Evolutionary conservation across 2,329 filamentous ascomycete species (phyloP).

Genomic region (Escovopsis weberi): DNA sequence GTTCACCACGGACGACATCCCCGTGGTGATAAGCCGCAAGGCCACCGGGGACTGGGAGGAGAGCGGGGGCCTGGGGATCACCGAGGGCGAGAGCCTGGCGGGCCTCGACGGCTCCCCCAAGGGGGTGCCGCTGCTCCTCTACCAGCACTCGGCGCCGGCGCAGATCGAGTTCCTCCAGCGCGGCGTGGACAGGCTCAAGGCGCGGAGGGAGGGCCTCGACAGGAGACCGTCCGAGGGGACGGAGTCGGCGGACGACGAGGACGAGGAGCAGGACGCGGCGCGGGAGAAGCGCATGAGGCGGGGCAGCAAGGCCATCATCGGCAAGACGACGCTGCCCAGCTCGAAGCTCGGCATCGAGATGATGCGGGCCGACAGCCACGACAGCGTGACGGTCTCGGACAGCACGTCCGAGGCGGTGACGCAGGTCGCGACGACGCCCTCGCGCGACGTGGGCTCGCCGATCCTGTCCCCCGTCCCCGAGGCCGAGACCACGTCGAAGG

Average conservation of each 20-base stretch:
- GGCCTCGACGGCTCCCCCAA: slow-evolving; percentile 22
- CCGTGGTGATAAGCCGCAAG: slow-evolving; percentile 61
- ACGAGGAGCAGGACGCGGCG: slow-evolving; percentile 62
- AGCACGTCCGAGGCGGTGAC: slow-evolving; percentile 34
- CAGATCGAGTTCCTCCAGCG: slow-evolving; percentile 42
- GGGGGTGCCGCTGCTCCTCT: slow-evolving; percentile 38
- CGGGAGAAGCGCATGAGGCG: slow-evolving; percentile 33
- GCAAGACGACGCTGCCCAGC: slow-evolving; percentile 48
- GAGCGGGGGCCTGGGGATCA: slow-evolving; percentile 62
- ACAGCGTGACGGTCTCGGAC: slow-evolving; percentile 51
- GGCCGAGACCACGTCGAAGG: slow-evolving; percentile 2
- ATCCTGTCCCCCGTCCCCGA: slow-evolving; percentile 11
- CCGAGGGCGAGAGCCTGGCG: slow-evolving; percentile 38
- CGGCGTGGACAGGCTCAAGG: slow-evolving; percentile 58
- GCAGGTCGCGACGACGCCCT: slow-evolving; percentile 34
- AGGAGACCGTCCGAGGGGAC: slow-evolving; percentile 56
- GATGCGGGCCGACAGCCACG: slow-evolving; percentile 93
- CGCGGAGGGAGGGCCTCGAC: slow-evolving; percentile 62
- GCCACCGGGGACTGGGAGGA: slow-evolving; percentile 67
- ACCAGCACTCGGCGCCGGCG: slow-evolving; percentile 50
- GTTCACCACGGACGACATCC: slow-evolving; percentile 61
- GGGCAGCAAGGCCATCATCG: slow-evolving; percentile 20
- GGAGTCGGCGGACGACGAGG: slow-evolving; percentile 89
- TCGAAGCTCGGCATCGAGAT: slow-evolving; percentile 93
- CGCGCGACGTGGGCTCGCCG: slow-evolving; percentile 23